A percentile compares a stretch with the other conserved stretches of the same genome.
phyloP scores from a whole-genome alignment of 2,329 filamentous ascomycete species.

The Neopestalotiopsis rosae region DNA sequence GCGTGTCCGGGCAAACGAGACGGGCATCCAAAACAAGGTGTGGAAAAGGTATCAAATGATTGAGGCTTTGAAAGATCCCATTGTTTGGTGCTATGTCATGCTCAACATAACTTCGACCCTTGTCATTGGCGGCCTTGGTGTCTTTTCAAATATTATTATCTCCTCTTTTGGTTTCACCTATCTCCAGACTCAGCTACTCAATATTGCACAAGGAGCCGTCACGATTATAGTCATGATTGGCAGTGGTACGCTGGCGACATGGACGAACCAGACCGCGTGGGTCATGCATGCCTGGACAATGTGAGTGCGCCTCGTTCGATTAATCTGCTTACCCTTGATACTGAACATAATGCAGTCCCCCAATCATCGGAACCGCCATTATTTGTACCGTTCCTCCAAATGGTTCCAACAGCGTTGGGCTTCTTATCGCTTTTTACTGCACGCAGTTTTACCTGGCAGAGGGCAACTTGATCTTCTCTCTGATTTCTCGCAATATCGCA shows the following conservation, averaged over 20 bases:
- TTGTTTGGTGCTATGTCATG: constrained; percentile 35
- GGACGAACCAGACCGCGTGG: constrained; percentile 26
- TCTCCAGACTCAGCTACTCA: constrained; percentile 44
- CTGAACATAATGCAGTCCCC: constrained; percentile 33
- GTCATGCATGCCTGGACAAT: constrained; percentile 24
- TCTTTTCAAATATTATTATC: constrained; percentile 46
- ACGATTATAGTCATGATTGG: constrained; percentile 42
- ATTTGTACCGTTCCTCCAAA: constrained; percentile 42
- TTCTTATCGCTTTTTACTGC: constrained; percentile 48
- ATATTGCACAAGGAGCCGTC: constrained; percentile 47
- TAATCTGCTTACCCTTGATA: constrained; percentile 25
- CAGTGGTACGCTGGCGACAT: constrained; percentile 39
- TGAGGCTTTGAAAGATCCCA: constrained; percentile 42
- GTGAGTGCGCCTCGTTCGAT: background rate
- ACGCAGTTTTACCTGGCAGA: constrained; percentile 49
- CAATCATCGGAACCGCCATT: constrained; percentile 46
- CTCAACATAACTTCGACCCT: constrained; percentile 33
- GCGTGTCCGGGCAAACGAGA: constrained; percentile 43
- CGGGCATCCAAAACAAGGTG: constrained; percentile 41
- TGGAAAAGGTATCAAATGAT: constrained; percentile 42
- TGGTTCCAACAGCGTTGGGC: constrained; percentile 38
- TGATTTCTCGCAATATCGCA: constrained; percentile 46
- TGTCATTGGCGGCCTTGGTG: constrained; percentile 40
- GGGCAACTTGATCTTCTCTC: constrained; percentile 46
- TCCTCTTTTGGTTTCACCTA: constrained; percentile 43